Percentiles rank a stretch among this genome's conserved stretches.
Evolutionary conservation across 495 filamentous ascomycete genomes (phyloP).

Genomic region (Aspergillus egyptiacus): DNA sequence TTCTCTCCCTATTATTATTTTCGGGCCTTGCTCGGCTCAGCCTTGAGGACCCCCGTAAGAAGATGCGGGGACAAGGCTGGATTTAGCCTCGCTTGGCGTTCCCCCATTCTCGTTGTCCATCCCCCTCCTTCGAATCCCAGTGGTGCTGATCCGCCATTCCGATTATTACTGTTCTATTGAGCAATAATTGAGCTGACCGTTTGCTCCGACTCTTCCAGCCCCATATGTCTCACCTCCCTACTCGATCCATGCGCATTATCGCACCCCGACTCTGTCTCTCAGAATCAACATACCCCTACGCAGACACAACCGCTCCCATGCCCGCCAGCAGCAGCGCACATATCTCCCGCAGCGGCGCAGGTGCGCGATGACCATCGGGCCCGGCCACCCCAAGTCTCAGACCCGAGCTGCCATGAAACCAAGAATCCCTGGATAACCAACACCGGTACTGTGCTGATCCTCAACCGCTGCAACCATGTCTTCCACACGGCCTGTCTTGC

Average conservation of each 20-base stretch:
- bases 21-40: neutral
- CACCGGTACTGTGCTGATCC: slow-evolving; percentile 15
- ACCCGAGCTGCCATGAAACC: neutral
- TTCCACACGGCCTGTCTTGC: slow-evolving; percentile 31
- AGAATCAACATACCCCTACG: neutral
- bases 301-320: neutral
- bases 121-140: neutral
- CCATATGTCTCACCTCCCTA: slow-evolving; percentile 18
- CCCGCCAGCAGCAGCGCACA: slow-evolving; percentile 1
- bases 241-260: slow-evolving; percentile 2
- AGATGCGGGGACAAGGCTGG: slow-evolving; percentile 29
- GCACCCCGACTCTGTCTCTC: neutral
- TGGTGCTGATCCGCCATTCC: slow-evolving; percentile 7
- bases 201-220: slow-evolving; percentile 9
- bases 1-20: neutral
- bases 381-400: neutral
- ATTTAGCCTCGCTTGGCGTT: slow-evolving; percentile 16
- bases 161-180: too few species aligned
- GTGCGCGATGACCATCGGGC: neutral
- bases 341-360: neutral
- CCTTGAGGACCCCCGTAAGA: slow-evolving; percentile 18
- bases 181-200: neutral
- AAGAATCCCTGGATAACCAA: neutral
- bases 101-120: neutral
- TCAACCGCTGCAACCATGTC: slow-evolving; percentile 31